phyloP scores from a whole-genome alignment of 495 filamentous ascomycete species.

The Neurospora tetraspora region DNA sequence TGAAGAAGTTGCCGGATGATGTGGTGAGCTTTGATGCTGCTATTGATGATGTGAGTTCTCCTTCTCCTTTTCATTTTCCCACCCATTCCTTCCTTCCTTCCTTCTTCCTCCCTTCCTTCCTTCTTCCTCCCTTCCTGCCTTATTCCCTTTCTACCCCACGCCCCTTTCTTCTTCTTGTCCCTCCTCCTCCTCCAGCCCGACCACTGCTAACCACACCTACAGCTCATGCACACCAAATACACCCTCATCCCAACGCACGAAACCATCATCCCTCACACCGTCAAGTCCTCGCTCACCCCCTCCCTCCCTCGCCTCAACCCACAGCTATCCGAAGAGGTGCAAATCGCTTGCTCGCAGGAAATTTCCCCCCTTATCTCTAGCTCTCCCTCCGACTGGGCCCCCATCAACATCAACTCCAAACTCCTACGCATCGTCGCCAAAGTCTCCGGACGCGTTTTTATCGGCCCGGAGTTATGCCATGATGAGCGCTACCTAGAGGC shows the following conservation, averaged over 20 bases:
- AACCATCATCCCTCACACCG: constrained; percentile 9
- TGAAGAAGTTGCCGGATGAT: constrained; percentile 28
- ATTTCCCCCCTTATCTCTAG: constrained; percentile 6
- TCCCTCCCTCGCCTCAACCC: constrained; percentile 17
- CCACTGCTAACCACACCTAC: constrained; percentile 35
- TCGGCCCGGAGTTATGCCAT: constrained; percentile 44
- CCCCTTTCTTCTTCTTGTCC: neutral
- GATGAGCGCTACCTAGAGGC: constrained; percentile 46
- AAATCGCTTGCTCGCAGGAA: constrained; percentile 12
- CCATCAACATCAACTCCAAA: constrained; percentile 26
- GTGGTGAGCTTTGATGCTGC: constrained; percentile 25
- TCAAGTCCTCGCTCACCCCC: constrained; percentile 21
- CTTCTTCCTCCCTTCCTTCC: too few relatives aligned
- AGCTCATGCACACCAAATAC: constrained; percentile 20
- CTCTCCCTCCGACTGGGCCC: constrained; percentile 24
- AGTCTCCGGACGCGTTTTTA: constrained; percentile 47
- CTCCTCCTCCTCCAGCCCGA: neutral
- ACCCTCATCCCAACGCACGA: constrained; percentile 10
- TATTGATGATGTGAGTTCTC: constrained; percentile 13
- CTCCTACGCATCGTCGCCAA: constrained; percentile 43
- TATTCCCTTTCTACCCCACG: too few relatives aligned
- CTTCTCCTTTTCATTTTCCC: neutral
- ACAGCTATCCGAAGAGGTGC: constrained; percentile 16
- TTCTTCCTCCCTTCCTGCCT: neutral
- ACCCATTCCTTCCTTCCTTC: neutral